Conservation (phyloP, 495 filamentous ascomycete species). For the Physcia stellaris region DNA sequence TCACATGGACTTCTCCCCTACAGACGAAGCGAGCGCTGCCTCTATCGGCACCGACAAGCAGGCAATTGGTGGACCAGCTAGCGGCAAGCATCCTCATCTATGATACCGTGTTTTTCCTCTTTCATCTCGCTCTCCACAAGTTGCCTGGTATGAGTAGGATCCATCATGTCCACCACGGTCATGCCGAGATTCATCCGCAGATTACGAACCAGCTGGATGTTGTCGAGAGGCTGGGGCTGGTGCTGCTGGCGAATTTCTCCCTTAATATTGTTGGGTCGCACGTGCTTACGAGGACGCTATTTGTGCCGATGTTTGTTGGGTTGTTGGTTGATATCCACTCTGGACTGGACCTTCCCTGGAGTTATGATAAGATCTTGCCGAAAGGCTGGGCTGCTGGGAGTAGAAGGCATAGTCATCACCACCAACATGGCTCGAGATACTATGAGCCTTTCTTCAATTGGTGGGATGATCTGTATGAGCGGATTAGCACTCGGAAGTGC, state of each 20-base stretch:
- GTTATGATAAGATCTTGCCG: slow-evolving; percentile 22
- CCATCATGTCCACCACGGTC: slow-evolving; percentile 19
- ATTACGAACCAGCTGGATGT: slow-evolving; percentile 21
- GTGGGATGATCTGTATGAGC: slow-evolving; percentile 17
- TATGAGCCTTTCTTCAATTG: slow-evolving; percentile 21
- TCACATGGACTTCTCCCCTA: slow-evolving; percentile 18
- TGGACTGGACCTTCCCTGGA: slow-evolving; percentile 20
- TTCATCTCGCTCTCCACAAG: slow-evolving; percentile 21
- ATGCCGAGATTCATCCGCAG: slow-evolving; percentile 21
- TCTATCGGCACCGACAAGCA: slow-evolving; percentile 11
- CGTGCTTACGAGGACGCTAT: slow-evolving; percentile 22
- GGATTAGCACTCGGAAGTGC: too few species aligned
- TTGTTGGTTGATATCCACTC: slow-evolving; percentile 23
- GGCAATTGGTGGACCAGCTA: slow-evolving; percentile 19
- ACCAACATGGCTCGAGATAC: slow-evolving; percentile 10
- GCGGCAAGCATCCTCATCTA: slow-evolving; percentile 18
- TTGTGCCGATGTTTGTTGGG: slow-evolving; percentile 22
- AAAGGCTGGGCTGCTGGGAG: slow-evolving; percentile 18
- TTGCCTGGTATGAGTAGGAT: slow-evolving; percentile 11
- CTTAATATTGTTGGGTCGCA: slow-evolving; percentile 24
- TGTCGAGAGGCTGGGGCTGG: slow-evolving; percentile 16
- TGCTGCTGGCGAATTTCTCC: slow-evolving; percentile 22
- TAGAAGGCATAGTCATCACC: slow-evolving; percentile 19
- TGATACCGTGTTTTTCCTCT: slow-evolving; percentile 22
- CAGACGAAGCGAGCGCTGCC: slow-evolving; percentile 19